These are phyloP conservation scores for Dalbergia oliveri DNA, from an alignment of 306 rosid genomes.

Conservation along the genomic window DNA sequence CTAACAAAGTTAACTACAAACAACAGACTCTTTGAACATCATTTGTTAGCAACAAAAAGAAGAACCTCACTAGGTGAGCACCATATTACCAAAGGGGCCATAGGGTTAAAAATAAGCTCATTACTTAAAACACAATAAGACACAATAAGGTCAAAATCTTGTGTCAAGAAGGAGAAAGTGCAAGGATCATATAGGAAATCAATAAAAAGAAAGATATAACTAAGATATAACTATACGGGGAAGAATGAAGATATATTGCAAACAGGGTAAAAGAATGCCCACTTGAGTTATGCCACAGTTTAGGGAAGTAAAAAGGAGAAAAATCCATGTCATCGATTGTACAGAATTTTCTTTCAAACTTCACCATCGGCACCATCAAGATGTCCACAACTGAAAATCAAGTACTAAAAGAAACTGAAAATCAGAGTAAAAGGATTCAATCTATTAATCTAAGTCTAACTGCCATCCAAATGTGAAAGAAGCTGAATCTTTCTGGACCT, in stretches of 20 bases:
- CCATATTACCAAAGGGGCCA: not conserved
- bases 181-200: not conserved
- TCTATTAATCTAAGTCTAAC: not conserved
- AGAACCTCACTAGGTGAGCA: not conserved
- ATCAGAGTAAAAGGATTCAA: not conserved
- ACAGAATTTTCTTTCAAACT: not conserved
- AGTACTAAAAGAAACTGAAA: no score
- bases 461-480: not conserved
- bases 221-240: not conserved
- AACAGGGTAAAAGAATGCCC: not conserved
- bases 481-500: not conserved
- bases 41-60: not conserved
- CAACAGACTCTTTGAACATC: not conserved
- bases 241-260: not conserved
- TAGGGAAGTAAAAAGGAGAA: not conserved
- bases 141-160: not conserved
- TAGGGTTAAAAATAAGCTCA: not conserved
- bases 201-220: not conserved
- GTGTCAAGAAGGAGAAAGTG: conserved; percentile 12
- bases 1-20: not conserved
- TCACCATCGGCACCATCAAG: not conserved
- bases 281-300: not conserved
- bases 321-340: not conserved
- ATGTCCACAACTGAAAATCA: not conserved
- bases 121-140: not conserved